These are phyloP conservation scores for Dioscorea dumetorum DNA, from an alignment of 106 monocot species.

Conservation along the genomic window DNA sequence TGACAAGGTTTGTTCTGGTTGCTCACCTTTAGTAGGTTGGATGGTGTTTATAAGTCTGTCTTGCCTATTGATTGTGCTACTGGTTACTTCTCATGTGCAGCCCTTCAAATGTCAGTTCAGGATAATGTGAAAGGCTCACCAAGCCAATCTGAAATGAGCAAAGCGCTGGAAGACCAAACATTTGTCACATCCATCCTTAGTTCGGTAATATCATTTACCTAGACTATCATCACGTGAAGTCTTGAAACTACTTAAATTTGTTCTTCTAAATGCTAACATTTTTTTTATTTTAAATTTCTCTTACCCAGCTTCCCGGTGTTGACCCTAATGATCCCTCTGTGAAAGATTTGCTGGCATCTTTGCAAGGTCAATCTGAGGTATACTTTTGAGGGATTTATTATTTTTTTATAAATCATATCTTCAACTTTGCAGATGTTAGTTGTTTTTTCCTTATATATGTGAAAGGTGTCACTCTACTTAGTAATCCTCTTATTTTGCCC, in stretches of 20 bases:
- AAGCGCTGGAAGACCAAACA: constrained; percentile 76
- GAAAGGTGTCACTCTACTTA: no score
- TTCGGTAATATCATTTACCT: constrained; percentile 42
- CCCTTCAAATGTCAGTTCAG: constrained; percentile 88
- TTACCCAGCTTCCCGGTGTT: constrained; percentile 75
- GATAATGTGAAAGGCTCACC: constrained; percentile 41
- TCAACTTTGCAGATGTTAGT: neutral
- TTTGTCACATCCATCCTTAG: constrained; percentile 91
- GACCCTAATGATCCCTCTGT: constrained; percentile 83
- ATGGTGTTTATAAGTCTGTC: neutral
- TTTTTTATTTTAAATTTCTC: neutral
- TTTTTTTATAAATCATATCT: neutral
- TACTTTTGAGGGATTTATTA: constrained; percentile 1
- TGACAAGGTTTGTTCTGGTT: neutral
- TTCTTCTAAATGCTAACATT: neutral
- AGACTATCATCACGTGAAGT: neutral
- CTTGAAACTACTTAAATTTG: neutral
- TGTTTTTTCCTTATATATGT: neutral
- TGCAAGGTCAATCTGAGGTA: constrained; percentile 66
- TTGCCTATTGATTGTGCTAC: neutral
- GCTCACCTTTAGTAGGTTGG: neutral
- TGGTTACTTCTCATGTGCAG: constrained; percentile 30
- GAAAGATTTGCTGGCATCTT: constrained; percentile 71
- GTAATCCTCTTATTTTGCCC: neutral
- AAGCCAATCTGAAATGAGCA: constrained; percentile 59